phyloP scores from a whole-genome alignment of 2,329 filamentous ascomycete genomes.

The Nemania diffusa region DNA sequence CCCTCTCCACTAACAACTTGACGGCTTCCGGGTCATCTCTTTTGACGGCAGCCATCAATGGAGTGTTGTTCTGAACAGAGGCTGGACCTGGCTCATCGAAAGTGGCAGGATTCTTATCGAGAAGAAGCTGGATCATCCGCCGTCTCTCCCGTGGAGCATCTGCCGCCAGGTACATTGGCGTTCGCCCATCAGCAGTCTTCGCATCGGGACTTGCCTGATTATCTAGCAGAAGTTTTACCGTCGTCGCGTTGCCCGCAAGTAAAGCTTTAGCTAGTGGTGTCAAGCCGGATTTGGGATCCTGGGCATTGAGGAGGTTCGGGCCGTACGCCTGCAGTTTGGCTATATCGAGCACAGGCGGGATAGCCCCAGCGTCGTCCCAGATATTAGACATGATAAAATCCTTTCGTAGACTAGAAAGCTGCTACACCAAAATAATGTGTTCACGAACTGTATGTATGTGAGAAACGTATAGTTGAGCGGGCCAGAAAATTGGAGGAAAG shows the following conservation, averaged over 20 bases:
- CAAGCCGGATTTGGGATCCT: constrained; percentile 28
- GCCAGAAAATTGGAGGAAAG: background rate
- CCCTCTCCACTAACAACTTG: constrained; percentile 32
- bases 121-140: constrained; percentile 35
- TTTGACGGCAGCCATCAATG: constrained; percentile 35
- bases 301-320: constrained; percentile 19
- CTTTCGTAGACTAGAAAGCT: background rate
- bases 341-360: constrained; percentile 22
- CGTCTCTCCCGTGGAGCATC: constrained; percentile 21
- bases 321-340: constrained; percentile 25
- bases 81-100: constrained; percentile 31
- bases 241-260: constrained; percentile 21
- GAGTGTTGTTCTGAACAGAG: constrained; percentile 29
- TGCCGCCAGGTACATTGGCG: constrained; percentile 35
- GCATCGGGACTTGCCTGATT: constrained; percentile 31
- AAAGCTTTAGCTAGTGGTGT: constrained; percentile 34
- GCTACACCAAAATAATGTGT: background rate
- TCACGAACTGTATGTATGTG: background rate
- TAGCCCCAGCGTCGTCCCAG: constrained; percentile 35
- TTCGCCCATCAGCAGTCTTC: constrained; percentile 34
- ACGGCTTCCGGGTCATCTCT: constrained; percentile 29
- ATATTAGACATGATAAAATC: constrained; percentile 29
- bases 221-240: constrained; percentile 32
- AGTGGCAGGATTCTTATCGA: constrained; percentile 30
- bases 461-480: background rate